Base-by-base conservation (phyloP, 2,329 filamentous ascomycete species). In the Calonectria naviculata region DNA sequence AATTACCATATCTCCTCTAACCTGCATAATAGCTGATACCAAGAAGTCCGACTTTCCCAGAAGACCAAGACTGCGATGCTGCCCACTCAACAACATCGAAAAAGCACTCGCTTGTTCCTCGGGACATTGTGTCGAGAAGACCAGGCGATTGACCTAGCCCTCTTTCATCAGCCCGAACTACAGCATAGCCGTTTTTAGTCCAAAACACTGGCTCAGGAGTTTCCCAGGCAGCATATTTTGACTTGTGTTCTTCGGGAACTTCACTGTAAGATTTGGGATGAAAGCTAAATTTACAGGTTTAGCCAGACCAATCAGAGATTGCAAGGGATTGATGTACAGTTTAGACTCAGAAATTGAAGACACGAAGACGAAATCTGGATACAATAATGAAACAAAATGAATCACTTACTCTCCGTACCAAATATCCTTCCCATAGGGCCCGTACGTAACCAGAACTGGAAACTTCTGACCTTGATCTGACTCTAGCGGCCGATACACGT, bases 161-260 rank as follows among this genome's bases (percentile, higher is more conserved):
- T 2, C 84, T 74, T 78, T 88, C 87, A 62, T 89, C 87, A 1
- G 84, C 89, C 0, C 89, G 85, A 24, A 91, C 86, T 1, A 91
- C 80, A 0, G 84, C 88, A 71, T 90, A 91, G 10, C 87, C 88
- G 21, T 88, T 80, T 1, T 71, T 70, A 0, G 88, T 90, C 89
- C 89, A 91, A 79, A 85, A 91, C 2, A 80, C 84, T 0, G 89
- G 89, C 49, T 90, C 88, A 0, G 89, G 89, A 0, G 88, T 90
- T 77, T 91, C 89, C 89, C 89, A 91, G 2, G 87, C 85, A 0
- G 88, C 89, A 75, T 90, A 87, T 5, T 80, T 78, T 0, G 87
- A n/a, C 38, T 42, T 42, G 4, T 42, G 17, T 19, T 3, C 13
- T 42, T n/a, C 38, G 2, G 38, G 17, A 19, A 42, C 38, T 42